A percentile compares a stretch with the other conserved stretches of the same genome.
These are phyloP conservation scores for Populus euphratica DNA, from an alignment of 345 rosid species.

Conservation along the genomic window DNA sequence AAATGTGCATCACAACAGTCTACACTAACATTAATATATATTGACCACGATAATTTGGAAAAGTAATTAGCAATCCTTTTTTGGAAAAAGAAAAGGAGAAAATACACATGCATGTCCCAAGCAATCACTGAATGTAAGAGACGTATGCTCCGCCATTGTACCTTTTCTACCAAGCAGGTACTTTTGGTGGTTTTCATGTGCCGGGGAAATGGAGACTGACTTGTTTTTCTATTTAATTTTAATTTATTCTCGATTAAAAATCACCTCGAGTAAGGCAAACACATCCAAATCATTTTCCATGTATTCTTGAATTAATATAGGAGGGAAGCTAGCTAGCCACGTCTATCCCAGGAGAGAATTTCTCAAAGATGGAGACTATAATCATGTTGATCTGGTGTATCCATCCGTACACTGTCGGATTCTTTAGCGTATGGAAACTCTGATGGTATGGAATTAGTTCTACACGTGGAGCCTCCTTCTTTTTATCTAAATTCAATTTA, in stretches of 20 bases:
- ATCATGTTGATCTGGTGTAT: not conserved
- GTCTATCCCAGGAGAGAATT: not conserved
- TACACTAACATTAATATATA: not conserved
- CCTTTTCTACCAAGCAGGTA: too few species aligned
- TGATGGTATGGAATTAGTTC: not conserved
- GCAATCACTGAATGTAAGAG: not conserved
- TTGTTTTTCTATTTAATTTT: too few species aligned
- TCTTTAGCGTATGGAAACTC: not conserved
- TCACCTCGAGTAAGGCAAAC: too few species aligned
- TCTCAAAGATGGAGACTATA: not conserved
- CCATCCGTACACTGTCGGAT: not conserved
- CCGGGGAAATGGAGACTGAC: too few species aligned
- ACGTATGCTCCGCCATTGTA: too few species aligned
- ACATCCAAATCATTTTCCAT: too few species aligned
- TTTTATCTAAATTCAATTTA: not conserved
- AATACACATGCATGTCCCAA: not conserved
- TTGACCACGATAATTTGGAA: too few species aligned
- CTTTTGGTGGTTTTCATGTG: too few species aligned
- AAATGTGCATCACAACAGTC: not conserved
- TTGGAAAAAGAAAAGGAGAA: too few species aligned
- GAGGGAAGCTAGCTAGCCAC: not conserved
- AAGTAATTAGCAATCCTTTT: not conserved
- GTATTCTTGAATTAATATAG: not conserved
- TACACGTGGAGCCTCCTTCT: not conserved
- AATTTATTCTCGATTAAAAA: too few species aligned